These are phyloP conservation scores for Penicillium bialowiezense DNA, from an alignment of 495 filamentous ascomycete species.

Conservation along the genomic window DNA sequence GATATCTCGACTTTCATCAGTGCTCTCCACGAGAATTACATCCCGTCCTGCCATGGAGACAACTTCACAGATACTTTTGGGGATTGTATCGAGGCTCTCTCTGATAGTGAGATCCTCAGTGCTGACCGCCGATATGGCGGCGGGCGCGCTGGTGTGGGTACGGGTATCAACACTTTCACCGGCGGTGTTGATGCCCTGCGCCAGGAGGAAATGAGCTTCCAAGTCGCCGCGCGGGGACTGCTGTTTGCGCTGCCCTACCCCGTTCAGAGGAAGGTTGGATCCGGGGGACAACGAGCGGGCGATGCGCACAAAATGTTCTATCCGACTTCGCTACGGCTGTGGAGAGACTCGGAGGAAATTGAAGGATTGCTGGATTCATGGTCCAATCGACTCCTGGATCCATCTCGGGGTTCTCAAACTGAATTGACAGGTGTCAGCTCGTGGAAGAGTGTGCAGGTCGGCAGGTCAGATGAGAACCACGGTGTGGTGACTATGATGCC, in stretches of 20 bases:
- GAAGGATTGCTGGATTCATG: constrained; percentile 68
- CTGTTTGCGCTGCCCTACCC: constrained; percentile 80
- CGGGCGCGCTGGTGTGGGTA: constrained; percentile 26
- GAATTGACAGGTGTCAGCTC: constrained; percentile 27
- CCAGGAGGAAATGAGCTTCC: constrained; percentile 90
- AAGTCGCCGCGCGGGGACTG: constrained; percentile 79
- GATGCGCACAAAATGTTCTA: constrained; percentile 85
- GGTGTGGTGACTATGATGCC: constrained; percentile 57
- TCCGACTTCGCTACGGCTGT: constrained; percentile 72
- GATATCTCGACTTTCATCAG: constrained; percentile 85
- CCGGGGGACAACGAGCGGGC: constrained; percentile 27
- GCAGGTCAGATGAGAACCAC: constrained; percentile 32
- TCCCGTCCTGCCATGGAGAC: constrained; percentile 71
- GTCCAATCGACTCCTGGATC: constrained; percentile 41
- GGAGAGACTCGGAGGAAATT: constrained; percentile 75
- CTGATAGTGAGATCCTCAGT: constrained; percentile 79
- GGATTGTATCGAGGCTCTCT: constrained; percentile 77
- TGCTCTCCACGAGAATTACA: constrained; percentile 94
- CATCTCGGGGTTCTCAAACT: constrained; percentile 16
- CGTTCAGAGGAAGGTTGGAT: constrained; percentile 60
- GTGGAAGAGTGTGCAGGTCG: constrained; percentile 32
- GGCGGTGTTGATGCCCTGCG: constrained; percentile 69
- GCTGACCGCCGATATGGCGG: constrained; percentile 35
- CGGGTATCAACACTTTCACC: constrained; percentile 39
- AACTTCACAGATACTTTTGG: constrained; percentile 62